These are phyloP conservation scores for Lichtheimia corymbifera DNA, from an alignment of 371 early-diverging fungal genomes.

Conservation along the genomic window DNA sequence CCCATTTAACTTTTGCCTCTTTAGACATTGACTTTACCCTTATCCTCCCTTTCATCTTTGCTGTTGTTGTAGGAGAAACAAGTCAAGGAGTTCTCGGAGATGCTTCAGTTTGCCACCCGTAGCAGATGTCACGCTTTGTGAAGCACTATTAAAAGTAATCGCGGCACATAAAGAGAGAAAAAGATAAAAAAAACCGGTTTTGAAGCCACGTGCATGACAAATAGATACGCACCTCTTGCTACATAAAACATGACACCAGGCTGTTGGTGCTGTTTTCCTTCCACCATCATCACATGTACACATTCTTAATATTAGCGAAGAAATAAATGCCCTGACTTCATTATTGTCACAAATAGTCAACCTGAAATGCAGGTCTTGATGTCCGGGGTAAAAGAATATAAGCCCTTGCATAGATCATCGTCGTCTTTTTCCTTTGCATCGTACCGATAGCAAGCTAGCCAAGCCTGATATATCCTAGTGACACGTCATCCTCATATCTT, in stretches of 20 bases:
- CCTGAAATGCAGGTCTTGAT: too few relatives aligned
- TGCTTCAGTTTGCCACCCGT: constrained; percentile 3
- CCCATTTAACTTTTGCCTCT: neutral
- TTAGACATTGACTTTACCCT: neutral
- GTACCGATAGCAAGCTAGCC: too few relatives aligned
- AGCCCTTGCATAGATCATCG: too few relatives aligned
- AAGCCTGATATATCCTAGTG: too few relatives aligned
- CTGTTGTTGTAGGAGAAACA: neutral
- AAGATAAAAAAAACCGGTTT: neutral
- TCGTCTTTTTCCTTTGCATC: too few relatives aligned
- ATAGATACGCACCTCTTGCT: neutral
- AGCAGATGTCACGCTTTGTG: constrained; percentile 3
- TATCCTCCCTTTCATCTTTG: neutral
- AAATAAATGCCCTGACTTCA: too few relatives aligned
- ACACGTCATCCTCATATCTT: too few relatives aligned
- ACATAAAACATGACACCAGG: neutral
- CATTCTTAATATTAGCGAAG: too few relatives aligned
- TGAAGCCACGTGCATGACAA: constrained; percentile 2
- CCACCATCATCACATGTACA: neutral
- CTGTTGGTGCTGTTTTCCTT: neutral
- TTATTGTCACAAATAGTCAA: too few relatives aligned
- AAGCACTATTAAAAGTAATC: constrained; percentile 1
- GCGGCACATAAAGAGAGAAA: constrained; percentile 5
- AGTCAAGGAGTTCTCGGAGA: neutral
- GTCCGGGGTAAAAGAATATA: too few relatives aligned